Evolutionary conservation across 306 rosid genomes (phyloP), one percentile per base, ranked within the genome.

Genomic region (Coriaria nepalensis): DNA sequence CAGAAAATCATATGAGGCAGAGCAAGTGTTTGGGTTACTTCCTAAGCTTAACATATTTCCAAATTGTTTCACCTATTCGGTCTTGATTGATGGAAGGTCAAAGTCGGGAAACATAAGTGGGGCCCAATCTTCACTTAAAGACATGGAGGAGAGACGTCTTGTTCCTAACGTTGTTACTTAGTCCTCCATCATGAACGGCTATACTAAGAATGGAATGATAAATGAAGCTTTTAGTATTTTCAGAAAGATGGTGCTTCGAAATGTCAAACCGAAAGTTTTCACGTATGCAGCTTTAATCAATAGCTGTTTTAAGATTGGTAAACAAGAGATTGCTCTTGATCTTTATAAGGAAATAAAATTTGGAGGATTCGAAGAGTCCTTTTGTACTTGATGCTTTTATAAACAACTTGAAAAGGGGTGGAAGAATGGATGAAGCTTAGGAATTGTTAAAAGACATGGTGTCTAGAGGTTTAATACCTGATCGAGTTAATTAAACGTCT

Each of bases 141-240:
- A 69, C 57, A 85, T 90, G 92, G 83, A 73, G 60, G 59, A 79
- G 62, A 67, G 64, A 33, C 51, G 57, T 42, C 48, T 76, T 67
- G 53, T 62, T 48, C 98, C 98, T 37, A 85, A 75, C 63, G 68
- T 63, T 50, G 35, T 79, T 61, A 81, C 83, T 35, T 85, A 73
- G 73, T 75, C 95, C 52, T 77, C 95, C 48, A 63, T 90, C 46
- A 71, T 90, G 43, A 76, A 73, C 60, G 94, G 95, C 43, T 79
- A 74, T 60, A 62, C 65, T 52, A 90, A 85, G 80, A 75, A 71
- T 62, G 92, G 95, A 58, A 73, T 79, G 94, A 72, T 85, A 53
- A 20, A 45, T 61, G 74, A 77, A 57, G 95, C 94, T 59, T 61
- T 66, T 64, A 53, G 68, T 53, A 44, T 77, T 50, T 63, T 77